phyloP scores from a whole-genome alignment of 2,329 filamentous ascomycete species.

The Alternaria consortialis region DNA sequence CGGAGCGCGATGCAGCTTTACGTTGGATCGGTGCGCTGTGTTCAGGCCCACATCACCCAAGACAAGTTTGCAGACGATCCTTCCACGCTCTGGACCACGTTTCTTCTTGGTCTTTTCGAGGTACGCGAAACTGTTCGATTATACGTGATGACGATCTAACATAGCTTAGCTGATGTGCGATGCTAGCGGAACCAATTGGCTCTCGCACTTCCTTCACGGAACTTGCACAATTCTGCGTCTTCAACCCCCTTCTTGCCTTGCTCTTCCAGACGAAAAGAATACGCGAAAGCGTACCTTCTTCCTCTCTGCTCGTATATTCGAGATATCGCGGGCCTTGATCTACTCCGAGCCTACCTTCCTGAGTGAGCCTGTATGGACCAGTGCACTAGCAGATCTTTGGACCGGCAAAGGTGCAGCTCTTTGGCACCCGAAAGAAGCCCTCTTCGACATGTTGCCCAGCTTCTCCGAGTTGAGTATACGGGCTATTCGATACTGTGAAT shows the following conservation, averaged over 20 bases:
- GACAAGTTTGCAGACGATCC: constrained; percentile 21
- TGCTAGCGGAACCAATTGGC: constrained; percentile 36
- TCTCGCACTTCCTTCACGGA: constrained; percentile 39
- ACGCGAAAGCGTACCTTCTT: constrained; percentile 33
- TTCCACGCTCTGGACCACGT: constrained; percentile 38
- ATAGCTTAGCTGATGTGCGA: constrained; percentile 38
- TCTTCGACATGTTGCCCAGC: constrained; percentile 37
- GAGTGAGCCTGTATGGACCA: constrained; percentile 26
- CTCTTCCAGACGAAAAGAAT: not conserved
- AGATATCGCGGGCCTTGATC: constrained; percentile 38
- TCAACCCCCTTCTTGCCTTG: constrained; percentile 25
- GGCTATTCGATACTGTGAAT: constrained; percentile 14
- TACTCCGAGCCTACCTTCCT: constrained; percentile 37
- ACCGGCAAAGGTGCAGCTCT: constrained; percentile 9
- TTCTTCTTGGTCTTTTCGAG: constrained; percentile 39
- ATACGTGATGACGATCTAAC: not conserved
- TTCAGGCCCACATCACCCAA: constrained; percentile 23
- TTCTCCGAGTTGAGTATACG: constrained; percentile 34
- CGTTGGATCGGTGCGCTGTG: constrained; percentile 22
- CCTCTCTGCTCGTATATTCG: constrained; percentile 38
- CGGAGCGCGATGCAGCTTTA: constrained; percentile 27
- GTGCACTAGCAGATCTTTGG: constrained; percentile 31
- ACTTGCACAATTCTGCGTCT: constrained; percentile 38
- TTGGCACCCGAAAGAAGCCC: constrained; percentile 38
- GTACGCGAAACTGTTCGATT: constrained; percentile 10